Percentiles rank a stretch among this genome's conserved stretches.
Evolutionary conservation across 176 grass and related monocot genomes (phyloP).

Genomic region (Triticum urartu): DNA sequence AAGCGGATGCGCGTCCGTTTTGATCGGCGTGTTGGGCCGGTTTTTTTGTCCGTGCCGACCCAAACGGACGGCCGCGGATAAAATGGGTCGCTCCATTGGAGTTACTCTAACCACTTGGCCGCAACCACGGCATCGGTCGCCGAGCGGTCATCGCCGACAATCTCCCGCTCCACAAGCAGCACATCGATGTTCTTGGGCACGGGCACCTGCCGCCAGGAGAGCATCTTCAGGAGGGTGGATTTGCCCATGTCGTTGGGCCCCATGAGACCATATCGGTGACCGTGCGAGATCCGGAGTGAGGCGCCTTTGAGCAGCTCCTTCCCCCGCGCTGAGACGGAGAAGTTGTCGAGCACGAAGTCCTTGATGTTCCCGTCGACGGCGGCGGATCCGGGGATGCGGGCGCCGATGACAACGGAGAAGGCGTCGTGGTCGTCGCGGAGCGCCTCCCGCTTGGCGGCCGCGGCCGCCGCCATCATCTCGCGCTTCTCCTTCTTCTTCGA

Average conservation of each 20-base stretch:
- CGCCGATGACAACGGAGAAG: constrained; percentile 56
- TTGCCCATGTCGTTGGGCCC: constrained; percentile 72
- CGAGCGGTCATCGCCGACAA: constrained; percentile 46
- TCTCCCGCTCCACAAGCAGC: constrained; percentile 64
- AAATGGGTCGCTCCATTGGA: too few relatives aligned
- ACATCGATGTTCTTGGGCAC: constrained; percentile 61
- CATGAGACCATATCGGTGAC: constrained; percentile 49
- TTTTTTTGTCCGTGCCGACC: too few relatives aligned
- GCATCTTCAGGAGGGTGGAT: constrained; percentile 58
- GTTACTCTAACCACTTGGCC: neutral
- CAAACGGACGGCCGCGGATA: too few relatives aligned
- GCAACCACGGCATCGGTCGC: constrained; percentile 51
- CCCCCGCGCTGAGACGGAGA: constrained; percentile 50
- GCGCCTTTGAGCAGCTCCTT: constrained; percentile 57
- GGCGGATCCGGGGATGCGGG: neutral
- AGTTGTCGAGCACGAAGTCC: constrained; percentile 61
- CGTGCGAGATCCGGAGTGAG: constrained; percentile 53
- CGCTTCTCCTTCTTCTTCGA: constrained; percentile 51
- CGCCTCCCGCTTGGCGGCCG: constrained; percentile 42
- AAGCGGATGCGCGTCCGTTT: too few relatives aligned
- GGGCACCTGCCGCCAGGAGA: constrained; percentile 57
- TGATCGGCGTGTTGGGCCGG: too few relatives aligned
- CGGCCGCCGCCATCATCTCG: constrained; percentile 29
- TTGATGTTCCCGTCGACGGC: constrained; percentile 27
- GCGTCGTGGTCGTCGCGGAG: constrained; percentile 55